phyloP scores from a whole-genome alignment of 2,329 filamentous ascomycete genomes.

The Aaosphaeria pasadenensis region DNA sequence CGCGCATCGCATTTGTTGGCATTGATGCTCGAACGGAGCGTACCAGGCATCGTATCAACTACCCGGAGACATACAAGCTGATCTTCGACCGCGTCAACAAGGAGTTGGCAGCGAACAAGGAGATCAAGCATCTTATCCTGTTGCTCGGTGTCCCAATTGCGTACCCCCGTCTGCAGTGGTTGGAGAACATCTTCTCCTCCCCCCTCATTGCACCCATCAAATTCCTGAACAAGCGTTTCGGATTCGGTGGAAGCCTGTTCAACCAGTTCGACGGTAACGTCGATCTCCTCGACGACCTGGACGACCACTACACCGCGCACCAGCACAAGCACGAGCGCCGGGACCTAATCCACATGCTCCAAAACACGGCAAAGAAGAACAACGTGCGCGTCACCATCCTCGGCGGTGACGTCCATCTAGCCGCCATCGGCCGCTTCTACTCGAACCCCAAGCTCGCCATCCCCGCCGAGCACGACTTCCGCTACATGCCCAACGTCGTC shows the following conservation, averaged over 20 bases:
- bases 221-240: conserved; percentile 86
- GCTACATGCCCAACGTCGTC: conserved; percentile 64
- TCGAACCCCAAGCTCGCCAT: conserved; percentile 57
- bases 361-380: conserved; percentile 56
- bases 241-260: conserved; percentile 80
- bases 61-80: conserved; percentile 61
- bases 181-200: conserved; percentile 86
- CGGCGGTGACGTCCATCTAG: conserved; percentile 63
- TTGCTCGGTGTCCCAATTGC: conserved; percentile 70
- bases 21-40: conserved; percentile 66
- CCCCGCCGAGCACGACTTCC: conserved; percentile 56
- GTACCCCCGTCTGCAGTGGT: conserved; percentile 79
- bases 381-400: conserved; percentile 60
- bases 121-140: conserved; percentile 62
- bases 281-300: conserved; percentile 63
- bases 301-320: conserved; percentile 79
- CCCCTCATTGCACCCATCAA: conserved; percentile 86
- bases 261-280: conserved; percentile 85
- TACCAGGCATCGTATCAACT: conserved; percentile 91
- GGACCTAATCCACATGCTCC: conserved; percentile 63
- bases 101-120: conserved; percentile 52
- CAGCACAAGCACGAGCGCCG: conserved; percentile 89
- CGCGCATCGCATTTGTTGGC: conserved; percentile 62
- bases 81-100: conserved; percentile 55
- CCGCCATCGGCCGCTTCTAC: conserved; percentile 63